Base-by-base conservation (phyloP, 139 green algal species). In the Yamagishiella unicocca region DNA sequence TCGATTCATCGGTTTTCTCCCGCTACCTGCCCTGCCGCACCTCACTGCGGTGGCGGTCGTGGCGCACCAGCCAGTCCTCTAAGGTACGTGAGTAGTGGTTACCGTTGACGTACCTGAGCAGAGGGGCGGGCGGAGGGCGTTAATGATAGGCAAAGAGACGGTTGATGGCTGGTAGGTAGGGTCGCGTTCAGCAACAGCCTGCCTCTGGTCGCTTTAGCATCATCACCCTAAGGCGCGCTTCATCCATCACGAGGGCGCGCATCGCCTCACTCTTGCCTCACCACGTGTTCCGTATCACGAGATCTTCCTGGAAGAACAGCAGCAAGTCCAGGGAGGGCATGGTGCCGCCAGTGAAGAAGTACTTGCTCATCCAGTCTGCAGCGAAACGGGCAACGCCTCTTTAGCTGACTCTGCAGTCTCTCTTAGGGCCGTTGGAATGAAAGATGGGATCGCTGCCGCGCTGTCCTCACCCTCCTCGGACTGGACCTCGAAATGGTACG, bases 341-440 rank as follows among this genome's bases (percentile, higher is more conserved):
- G 66, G 97, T 99, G 77, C 97, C 97, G 9, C 97, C 97, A 2
- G 91, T 94, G 92, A 99, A 99, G 84, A 99, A 99, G 91, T 99
- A 96, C 38, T 93, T 93, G 22, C 94, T 89, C 96, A 99, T 99
- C 97, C 97, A 99, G 91, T 99, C 97, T 75, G 55, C 50, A 58
- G 50, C 50, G 50, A 17, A 58, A 58, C n/a, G n/a, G n/a, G n/a
- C n/a, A n/a, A n/a, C n/a, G n/a, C n/a, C n/a, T n/a, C n/a, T n/a
- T n/a, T n/a, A n/a, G n/a, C n/a, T n/a, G n/a, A n/a, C n/a, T n/a
- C n/a, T n/a, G n/a, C n/a, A n/a, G n/a, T n/a, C n/a, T n/a, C n/a
- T n/a, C n/a, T n/a, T n/a, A n/a, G n/a, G n/a, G n/a, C n/a, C n/a
- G n/a, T n/a, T n/a, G n/a, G 50, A 58, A 25, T 58, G 12, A 58